These are phyloP conservation scores for Aschersonia sp. DNA, from an alignment of 2,329 filamentous ascomycete species.

Conservation along the genomic window DNA sequence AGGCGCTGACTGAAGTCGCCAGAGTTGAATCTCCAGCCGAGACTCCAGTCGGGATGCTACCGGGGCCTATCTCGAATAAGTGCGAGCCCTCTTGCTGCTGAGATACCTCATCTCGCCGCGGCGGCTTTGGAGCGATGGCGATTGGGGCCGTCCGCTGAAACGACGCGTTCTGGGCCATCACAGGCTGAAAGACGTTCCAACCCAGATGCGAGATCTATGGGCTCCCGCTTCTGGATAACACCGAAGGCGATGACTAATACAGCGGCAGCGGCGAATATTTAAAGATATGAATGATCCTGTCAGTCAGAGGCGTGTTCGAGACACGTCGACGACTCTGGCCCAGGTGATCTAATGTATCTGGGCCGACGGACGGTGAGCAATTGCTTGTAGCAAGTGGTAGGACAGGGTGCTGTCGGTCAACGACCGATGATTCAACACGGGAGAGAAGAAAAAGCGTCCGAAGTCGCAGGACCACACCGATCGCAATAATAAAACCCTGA, in stretches of 20 bases:
- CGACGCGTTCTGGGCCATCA: slow-evolving; percentile 37
- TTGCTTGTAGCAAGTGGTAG: too few species aligned
- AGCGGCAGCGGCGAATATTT: neutral
- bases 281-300: neutral
- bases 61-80: slow-evolving; percentile 33
- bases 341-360: too few species aligned
- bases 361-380: too few species aligned
- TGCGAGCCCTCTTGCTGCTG: slow-evolving; percentile 31
- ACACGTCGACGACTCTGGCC: too few species aligned
- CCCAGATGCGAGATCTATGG: neutral
- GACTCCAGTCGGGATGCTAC: slow-evolving; percentile 36
- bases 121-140: slow-evolving; percentile 49
- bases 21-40: slow-evolving; percentile 33
- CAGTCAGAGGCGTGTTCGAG: neutral
- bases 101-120: slow-evolving; percentile 24
- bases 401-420: too few species aligned
- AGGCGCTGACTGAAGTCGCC: slow-evolving; percentile 28
- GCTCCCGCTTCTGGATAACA: neutral
- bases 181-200: neutral
- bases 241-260: neutral
- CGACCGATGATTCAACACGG: too few species aligned
- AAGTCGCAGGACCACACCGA: slow-evolving; percentile 2
- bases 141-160: slow-evolving; percentile 50
- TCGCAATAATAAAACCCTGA: slow-evolving; percentile 1
- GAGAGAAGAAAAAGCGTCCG: too few species aligned